A percentile compares a stretch with the other conserved stretches of the same genome.
These are phyloP conservation scores for Chenopodium quinoa DNA, from an alignment of 148 eudicot species.

Conservation along the genomic window DNA sequence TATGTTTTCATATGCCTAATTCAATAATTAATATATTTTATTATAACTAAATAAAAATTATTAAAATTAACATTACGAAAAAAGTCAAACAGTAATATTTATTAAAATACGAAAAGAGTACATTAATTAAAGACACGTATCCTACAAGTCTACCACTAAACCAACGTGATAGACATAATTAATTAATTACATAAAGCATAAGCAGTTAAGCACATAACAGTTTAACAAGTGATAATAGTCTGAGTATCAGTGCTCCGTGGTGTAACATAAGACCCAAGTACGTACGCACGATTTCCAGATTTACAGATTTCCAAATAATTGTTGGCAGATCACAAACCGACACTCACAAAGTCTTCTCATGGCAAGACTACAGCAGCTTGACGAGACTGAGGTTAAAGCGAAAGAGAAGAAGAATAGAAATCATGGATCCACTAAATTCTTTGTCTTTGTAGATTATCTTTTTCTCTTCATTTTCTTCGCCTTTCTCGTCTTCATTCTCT, in stretches of 20 bases:
- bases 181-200: too few relatives aligned
- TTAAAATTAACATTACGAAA: too few relatives aligned
- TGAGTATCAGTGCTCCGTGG: not conserved
- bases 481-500: conserved; percentile 52
- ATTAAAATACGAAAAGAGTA: too few relatives aligned
- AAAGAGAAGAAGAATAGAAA: conserved; percentile 29
- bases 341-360: conserved; percentile 1
- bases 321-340: not conserved
- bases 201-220: too few relatives aligned
- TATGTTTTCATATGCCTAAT: too few relatives aligned
- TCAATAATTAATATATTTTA: too few relatives aligned
- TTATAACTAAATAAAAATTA: too few relatives aligned
- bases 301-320: not conserved
- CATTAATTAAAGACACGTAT: too few relatives aligned
- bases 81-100: too few relatives aligned
- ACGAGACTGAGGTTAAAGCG: conserved; percentile 28
- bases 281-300: not conserved
- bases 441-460: conserved; percentile 52
- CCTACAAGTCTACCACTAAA: too few relatives aligned
- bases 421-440: conserved; percentile 45
- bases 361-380: conserved; percentile 44
- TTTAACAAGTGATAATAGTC: too few relatives aligned
- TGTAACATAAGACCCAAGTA: not conserved
- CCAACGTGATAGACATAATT: too few relatives aligned
- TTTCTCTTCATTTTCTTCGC: conserved; percentile 53